A percentile compares a stretch with the other conserved stretches of the same genome.
Conservation (phyloP, 2,329 filamentous ascomycete genomes). For the Penicillium sp. region DNA sequence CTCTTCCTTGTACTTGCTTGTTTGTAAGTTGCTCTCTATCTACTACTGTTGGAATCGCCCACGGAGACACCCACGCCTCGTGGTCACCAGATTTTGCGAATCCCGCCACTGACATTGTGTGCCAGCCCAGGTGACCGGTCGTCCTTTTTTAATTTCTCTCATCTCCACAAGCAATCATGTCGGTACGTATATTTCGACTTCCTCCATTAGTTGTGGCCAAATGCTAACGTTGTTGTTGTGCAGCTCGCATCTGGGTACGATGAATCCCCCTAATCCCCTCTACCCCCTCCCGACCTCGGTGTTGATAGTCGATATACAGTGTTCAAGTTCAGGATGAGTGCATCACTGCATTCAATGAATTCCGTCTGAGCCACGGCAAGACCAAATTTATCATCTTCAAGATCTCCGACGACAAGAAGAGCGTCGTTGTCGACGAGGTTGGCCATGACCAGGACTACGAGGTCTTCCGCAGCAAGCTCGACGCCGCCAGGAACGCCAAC, state of each 20-base stretch:
- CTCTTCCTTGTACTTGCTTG: conserved; percentile 6
- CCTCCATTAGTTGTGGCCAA: not conserved
- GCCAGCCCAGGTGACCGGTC: conserved; percentile 25
- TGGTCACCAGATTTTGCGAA: not conserved
- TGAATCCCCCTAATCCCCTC: conserved; percentile 4
- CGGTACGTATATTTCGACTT: conserved; percentile 24
- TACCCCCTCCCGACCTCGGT: conserved; percentile 1
- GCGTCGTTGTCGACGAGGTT: conserved; percentile 46
- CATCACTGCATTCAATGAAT: conserved; percentile 45
- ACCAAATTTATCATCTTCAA: conserved; percentile 52
- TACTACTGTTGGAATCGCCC: not conserved
- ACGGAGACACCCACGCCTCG: not conserved
- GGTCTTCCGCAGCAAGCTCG: conserved; percentile 45
- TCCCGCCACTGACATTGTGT: conserved; percentile 31
- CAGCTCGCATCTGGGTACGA: conserved; percentile 38
- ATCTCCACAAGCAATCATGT: conserved; percentile 31
- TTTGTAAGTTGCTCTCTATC: conserved; percentile 8
- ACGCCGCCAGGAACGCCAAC: conserved; percentile 39
- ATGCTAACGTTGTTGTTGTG: conserved; percentile 11
- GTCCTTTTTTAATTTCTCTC: conserved; percentile 17
- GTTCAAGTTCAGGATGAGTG: conserved; percentile 47
- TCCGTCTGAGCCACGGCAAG: conserved; percentile 44
- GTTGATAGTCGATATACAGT: conserved; percentile 32
- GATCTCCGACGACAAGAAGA: conserved; percentile 49
- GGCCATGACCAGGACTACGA: conserved; percentile 47